These are phyloP conservation scores for Boletus vermiculosoides DNA, from an alignment of 768 basidiomycete species.

Conservation along the genomic window DNA sequence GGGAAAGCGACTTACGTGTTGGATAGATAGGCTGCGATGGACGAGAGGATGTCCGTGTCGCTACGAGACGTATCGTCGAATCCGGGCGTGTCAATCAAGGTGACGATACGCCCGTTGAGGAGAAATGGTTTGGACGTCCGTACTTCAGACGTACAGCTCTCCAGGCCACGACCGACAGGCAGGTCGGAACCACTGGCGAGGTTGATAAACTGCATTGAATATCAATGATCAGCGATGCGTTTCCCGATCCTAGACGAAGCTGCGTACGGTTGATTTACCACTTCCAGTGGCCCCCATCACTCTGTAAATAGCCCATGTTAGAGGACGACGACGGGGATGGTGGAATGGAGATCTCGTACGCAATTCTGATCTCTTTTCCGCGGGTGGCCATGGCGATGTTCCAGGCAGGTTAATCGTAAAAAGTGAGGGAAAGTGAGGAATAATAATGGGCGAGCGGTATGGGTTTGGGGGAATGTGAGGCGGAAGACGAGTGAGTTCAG, in stretches of 20 bases:
- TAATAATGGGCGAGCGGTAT: neutral
- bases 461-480: neutral
- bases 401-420: neutral
- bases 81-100: slow-evolving; percentile 59
- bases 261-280: slow-evolving; percentile 36
- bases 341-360: slow-evolving; percentile 19
- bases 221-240: slow-evolving; percentile 2
- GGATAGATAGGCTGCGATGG: slow-evolving; percentile 45
- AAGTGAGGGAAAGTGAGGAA: neutral
- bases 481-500: slow-evolving; percentile 1
- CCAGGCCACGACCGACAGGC: slow-evolving; percentile 43
- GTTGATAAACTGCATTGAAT: slow-evolving; percentile 50
- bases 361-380: slow-evolving; percentile 34
- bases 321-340: neutral
- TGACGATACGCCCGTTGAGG: slow-evolving; percentile 44
- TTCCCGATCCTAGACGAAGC: neutral
- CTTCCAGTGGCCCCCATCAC: slow-evolving; percentile 38
- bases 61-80: slow-evolving; percentile 54
- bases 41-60: slow-evolving; percentile 49
- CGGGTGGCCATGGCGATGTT: slow-evolving; percentile 23
- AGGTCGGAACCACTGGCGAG: slow-evolving; percentile 48
- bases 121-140: slow-evolving; percentile 44
- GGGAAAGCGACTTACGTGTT: slow-evolving; percentile 25
- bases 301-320: slow-evolving; percentile 17
- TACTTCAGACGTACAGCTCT: slow-evolving; percentile 52